phyloP scores from a whole-genome alignment of 768 basidiomycete species.

The Tylopilus plumbeoviolaceoides region DNA sequence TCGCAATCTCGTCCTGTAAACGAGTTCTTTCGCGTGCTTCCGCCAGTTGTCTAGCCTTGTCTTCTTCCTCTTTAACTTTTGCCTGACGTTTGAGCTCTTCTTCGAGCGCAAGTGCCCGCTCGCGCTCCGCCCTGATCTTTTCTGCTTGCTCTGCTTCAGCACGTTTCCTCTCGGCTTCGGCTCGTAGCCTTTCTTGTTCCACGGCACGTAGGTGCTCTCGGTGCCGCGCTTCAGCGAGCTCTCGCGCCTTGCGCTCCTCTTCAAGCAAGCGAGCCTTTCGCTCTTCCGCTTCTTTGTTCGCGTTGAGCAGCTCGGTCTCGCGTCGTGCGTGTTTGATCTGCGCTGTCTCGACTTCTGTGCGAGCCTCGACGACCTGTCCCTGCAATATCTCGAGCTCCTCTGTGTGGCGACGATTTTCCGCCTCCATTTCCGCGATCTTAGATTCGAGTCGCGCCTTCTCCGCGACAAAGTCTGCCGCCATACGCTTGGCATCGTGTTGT shows the following conservation, averaged over 20 bases:
- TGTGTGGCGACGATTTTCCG: slow-evolving; percentile 15
- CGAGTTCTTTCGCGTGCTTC: slow-evolving; percentile 30
- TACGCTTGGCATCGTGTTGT: slow-evolving; percentile 36
- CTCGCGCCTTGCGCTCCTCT: slow-evolving; percentile 29
- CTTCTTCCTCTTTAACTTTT: slow-evolving; percentile 24
- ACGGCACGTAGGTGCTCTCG: slow-evolving; percentile 28
- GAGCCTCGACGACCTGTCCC: slow-evolving; percentile 26
- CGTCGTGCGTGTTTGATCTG: slow-evolving; percentile 26
- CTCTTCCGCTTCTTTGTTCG: slow-evolving; percentile 26
- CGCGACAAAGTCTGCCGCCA: slow-evolving; percentile 36
- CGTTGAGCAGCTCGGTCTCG: slow-evolving; percentile 25
- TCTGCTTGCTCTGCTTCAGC: slow-evolving; percentile 23
- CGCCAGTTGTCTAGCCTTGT: slow-evolving; percentile 14
- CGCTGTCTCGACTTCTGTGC: slow-evolving; percentile 26
- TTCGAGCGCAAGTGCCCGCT: slow-evolving; percentile 29
- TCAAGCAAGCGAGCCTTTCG: slow-evolving; percentile 27
- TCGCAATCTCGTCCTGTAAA: slow-evolving; percentile 27
- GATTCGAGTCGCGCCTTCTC: slow-evolving; percentile 35
- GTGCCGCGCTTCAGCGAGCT: slow-evolving; percentile 26
- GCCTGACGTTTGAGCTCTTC: slow-evolving; percentile 27
- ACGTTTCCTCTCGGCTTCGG: slow-evolving; percentile 22
- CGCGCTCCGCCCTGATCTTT: slow-evolving; percentile 25
- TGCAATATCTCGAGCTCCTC: slow-evolving; percentile 24
- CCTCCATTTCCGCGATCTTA: slow-evolving; percentile 25
- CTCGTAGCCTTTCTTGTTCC: slow-evolving; percentile 24